Conservation (phyloP, 352 stramenopile genomes). For the Phytophthora idaei region DNA sequence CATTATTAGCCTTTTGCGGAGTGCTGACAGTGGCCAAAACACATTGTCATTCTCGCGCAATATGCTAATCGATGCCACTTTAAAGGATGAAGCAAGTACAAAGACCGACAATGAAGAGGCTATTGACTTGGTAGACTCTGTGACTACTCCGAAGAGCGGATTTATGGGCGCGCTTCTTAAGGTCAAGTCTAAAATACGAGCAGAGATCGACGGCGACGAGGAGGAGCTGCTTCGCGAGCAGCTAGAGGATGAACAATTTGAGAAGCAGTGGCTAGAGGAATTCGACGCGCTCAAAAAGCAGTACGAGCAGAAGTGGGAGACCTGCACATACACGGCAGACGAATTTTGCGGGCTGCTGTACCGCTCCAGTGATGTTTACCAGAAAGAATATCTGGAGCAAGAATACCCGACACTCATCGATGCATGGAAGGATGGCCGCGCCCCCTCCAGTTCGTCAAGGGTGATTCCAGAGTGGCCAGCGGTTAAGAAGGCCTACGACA, state of each 20-base stretch:
- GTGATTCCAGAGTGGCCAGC: slow-evolving; percentile 52
- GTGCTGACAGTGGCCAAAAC: slow-evolving; percentile 34
- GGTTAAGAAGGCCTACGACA: slow-evolving; percentile 21
- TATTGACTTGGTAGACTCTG: background rate
- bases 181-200: slow-evolving; percentile 62
- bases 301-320: slow-evolving; percentile 63
- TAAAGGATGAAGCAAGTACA: background rate
- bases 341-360: slow-evolving; percentile 74
- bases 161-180: slow-evolving; percentile 60
- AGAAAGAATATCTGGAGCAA: slow-evolving; percentile 47
- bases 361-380: slow-evolving; percentile 51
- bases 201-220: slow-evolving; percentile 57
- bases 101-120: background rate
- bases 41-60: slow-evolving; percentile 39
- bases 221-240: slow-evolving; percentile 42
- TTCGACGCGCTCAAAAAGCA: slow-evolving; percentile 55
- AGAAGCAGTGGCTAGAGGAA: slow-evolving; percentile 62
- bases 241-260: slow-evolving; percentile 51
- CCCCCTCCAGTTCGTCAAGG: slow-evolving; percentile 22
- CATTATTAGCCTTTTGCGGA: slow-evolving; percentile 38
- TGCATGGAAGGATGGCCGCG: slow-evolving; percentile 44
- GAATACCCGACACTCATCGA: slow-evolving; percentile 72
- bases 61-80: background rate
- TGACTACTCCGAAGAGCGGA: slow-evolving; percentile 32
- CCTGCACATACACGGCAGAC: slow-evolving; percentile 67